Evolutionary conservation across 2,329 filamentous ascomycete genomes (phyloP).

Genomic region (Fusarium pilosicola): DNA sequence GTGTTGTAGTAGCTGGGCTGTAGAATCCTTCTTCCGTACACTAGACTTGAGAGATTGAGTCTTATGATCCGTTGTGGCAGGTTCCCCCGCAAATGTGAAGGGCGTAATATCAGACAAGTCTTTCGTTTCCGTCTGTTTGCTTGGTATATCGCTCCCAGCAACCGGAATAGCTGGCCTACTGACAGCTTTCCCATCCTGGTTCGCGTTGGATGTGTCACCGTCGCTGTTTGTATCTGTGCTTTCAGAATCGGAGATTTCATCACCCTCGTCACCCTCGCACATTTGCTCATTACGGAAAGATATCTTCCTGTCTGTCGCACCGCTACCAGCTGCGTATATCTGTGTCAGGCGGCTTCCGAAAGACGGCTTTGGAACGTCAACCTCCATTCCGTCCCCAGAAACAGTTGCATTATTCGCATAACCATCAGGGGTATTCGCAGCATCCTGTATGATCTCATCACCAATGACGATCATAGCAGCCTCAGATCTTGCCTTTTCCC

Average conservation of each 20-base stretch:
- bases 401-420: background rate
- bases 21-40: slow-evolving; percentile 40
- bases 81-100: background rate
- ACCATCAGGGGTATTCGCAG: background rate
- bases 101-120: background rate
- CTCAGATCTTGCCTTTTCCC: slow-evolving; percentile 5
- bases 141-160: background rate
- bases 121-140: background rate
- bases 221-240: background rate
- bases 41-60: slow-evolving; percentile 25
- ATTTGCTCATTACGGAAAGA: slow-evolving; percentile 22
- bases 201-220: background rate
- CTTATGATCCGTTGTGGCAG: slow-evolving; percentile 49
- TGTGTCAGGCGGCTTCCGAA: slow-evolving; percentile 37
- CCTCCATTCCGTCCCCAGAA: background rate
- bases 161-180: background rate
- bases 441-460: slow-evolving; percentile 18
- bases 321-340: slow-evolving; percentile 28
- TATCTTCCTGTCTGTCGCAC: background rate
- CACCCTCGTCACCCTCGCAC: slow-evolving; percentile 11
- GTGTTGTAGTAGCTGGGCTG: slow-evolving; percentile 34
- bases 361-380: slow-evolving; percentile 21
- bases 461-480: slow-evolving; percentile 38
- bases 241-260: background rate
- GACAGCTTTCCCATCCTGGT: background rate